Conservation (phyloP, 768 basidiomycete genomes). For the Crucibulum laeve region DNA sequence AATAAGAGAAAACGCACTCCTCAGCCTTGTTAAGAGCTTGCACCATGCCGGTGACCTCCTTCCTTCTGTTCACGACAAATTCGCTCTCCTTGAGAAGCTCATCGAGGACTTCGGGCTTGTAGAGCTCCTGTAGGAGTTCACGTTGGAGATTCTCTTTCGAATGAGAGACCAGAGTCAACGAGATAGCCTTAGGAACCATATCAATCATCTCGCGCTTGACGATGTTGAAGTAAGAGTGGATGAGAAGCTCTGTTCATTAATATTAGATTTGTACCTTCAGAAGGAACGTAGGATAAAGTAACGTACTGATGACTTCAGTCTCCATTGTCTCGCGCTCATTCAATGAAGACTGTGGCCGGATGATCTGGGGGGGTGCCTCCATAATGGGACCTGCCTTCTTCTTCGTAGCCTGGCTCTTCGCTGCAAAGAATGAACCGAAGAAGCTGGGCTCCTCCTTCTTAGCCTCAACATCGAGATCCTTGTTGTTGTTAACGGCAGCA, state of each 20-base stretch:
- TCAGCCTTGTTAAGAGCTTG: constrained; percentile 95
- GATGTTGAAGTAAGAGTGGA: constrained; percentile 96
- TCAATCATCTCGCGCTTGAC: constrained; percentile 99
- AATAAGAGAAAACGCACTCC: constrained; percentile 54
- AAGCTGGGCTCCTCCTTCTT: constrained; percentile 91
- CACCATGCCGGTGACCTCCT: constrained; percentile 93
- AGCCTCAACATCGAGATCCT: constrained; percentile 86
- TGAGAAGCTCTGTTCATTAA: constrained; percentile 71
- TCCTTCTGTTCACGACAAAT: constrained; percentile 81
- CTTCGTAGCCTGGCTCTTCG: constrained; percentile 49
- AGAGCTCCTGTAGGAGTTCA: constrained; percentile 91
- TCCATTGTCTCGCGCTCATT: constrained; percentile 97
- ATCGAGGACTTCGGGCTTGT: constrained; percentile 94
- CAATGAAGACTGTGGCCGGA: constrained; percentile 86
- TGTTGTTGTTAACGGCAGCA: constrained; percentile 85
- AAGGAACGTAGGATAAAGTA: constrained; percentile 1
- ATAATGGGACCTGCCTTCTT: constrained; percentile 50
- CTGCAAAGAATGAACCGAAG: constrained; percentile 94
- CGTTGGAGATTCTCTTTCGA: constrained; percentile 94
- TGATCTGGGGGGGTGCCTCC: constrained; percentile 77
- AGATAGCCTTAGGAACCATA: constrained; percentile 97
- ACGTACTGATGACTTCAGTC: constrained; percentile 98
- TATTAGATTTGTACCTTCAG: background rate
- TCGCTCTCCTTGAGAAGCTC: constrained; percentile 95
- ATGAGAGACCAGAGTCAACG: constrained; percentile 84